Percentiles rank a stretch among this genome's conserved stretches.
Conservation (phyloP, 352 stramenopile genomes). For the Phytophthora sp. region DNA sequence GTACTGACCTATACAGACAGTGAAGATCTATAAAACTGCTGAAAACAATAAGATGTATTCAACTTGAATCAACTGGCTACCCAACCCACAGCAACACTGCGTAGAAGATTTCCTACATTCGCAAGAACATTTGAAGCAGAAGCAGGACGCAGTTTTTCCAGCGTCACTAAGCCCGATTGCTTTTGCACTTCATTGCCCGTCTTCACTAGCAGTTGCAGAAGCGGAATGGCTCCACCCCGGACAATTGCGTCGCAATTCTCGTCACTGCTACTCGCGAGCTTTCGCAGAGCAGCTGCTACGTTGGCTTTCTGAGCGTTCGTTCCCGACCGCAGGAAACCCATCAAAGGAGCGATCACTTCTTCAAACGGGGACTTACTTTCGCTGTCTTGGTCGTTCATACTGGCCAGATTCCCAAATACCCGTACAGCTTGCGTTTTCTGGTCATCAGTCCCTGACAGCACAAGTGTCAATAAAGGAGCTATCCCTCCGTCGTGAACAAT, state of each 20-base stretch:
- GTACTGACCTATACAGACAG: too few relatives aligned
- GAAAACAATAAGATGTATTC: too few relatives aligned
- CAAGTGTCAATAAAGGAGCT: not conserved
- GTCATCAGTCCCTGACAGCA: not conserved
- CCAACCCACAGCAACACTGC: too few relatives aligned
- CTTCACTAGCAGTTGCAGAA: constrained; percentile 8
- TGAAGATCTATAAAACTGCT: too few relatives aligned
- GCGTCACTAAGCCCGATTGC: too few relatives aligned
- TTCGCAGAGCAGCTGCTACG: constrained; percentile 11
- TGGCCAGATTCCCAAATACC: constrained; percentile 1
- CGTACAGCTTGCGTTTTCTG: constrained; percentile 10
- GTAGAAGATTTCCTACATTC: too few relatives aligned
- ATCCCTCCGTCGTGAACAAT: constrained; percentile 16
- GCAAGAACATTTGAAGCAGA: too few relatives aligned
- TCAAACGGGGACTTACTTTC: not conserved
- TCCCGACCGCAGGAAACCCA: constrained; percentile 7
- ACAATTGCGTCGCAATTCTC: constrained; percentile 15
- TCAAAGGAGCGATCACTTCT: constrained; percentile 7
- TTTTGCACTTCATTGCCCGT: not conserved
- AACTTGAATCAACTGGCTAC: too few relatives aligned
- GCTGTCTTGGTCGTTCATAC: not conserved
- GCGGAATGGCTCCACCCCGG: constrained; percentile 11
- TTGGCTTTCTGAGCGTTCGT: constrained; percentile 15
- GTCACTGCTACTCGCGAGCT: constrained; percentile 12
- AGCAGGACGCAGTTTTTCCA: too few relatives aligned